Conservation (phyloP, 2,329 filamentous ascomycete genomes). For the Allantophomopsis cytisporea region DNA sequence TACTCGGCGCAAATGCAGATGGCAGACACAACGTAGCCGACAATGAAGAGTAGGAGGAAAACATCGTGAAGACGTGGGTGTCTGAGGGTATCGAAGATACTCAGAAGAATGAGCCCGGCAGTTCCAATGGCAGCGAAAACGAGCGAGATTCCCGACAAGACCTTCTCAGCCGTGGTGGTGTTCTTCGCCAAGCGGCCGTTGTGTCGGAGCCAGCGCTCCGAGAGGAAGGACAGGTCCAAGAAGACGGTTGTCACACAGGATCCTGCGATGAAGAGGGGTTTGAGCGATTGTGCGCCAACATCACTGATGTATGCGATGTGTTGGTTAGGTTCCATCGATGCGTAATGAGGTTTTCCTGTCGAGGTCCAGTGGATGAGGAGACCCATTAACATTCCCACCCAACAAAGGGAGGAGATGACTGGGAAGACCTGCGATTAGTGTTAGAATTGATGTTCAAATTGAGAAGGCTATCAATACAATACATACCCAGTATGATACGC, state of each 20-base stretch:
- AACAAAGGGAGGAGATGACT: constrained; percentile 46
- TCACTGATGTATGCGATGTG: constrained; percentile 62
- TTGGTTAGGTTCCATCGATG: constrained; percentile 43
- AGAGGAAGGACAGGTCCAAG: constrained; percentile 67
- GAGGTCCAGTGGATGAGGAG: constrained; percentile 60
- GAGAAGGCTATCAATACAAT: background rate
- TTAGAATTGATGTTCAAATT: background rate
- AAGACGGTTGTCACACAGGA: constrained; percentile 60
- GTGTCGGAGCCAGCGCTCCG: constrained; percentile 80
- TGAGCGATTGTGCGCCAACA: constrained; percentile 45
- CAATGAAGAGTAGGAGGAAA: constrained; percentile 75
- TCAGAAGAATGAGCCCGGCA: constrained; percentile 66
- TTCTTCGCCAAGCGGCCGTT: constrained; percentile 67
- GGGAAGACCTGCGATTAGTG: constrained; percentile 42
- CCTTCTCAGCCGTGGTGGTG: constrained; percentile 44
- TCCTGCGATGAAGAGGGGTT: constrained; percentile 68
- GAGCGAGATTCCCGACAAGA: constrained; percentile 47
- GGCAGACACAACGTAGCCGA: constrained; percentile 72
- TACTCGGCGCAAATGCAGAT: constrained; percentile 88
- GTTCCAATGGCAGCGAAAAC: constrained; percentile 62
- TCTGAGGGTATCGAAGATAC: constrained; percentile 70
- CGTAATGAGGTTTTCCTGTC: constrained; percentile 37
- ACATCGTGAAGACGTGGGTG: constrained; percentile 57
- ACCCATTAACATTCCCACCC: constrained; percentile 48
- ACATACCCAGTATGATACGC: constrained; percentile 29